Base-by-base conservation (phyloP, 2,329 filamentous ascomycete genomes). In the Ophiostoma ips region DNA sequence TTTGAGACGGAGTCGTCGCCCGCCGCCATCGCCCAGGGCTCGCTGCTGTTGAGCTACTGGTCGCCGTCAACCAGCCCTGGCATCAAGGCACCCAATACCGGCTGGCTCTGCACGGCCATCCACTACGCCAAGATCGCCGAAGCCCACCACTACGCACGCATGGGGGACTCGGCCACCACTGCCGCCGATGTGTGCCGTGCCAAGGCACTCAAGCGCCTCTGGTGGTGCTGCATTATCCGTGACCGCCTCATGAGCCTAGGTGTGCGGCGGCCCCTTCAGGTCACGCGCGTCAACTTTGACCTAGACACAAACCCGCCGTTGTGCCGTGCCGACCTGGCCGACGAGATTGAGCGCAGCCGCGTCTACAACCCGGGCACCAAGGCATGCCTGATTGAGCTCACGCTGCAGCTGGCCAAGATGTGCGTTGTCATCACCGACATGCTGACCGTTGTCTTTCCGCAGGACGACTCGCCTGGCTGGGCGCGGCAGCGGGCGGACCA, bases 221-320 rank as follows among this genome's bases (percentile, higher is more conserved):
- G 72, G 72, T 76, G 73, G 72, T 72, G 71, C 51, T 74, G 72
- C 52, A 63, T 76, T 37, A 63, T 76, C 5, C 69, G 73, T 11
- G 73, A 76, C 57, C 66, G 71, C 36, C 69, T 72, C 16, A 55
- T 76, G 24, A 65, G 68, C 4, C 62, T 77, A 9, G 68, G 71
- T 4, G 65, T 75, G 53, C 66, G 72, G n/a, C 66, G 71, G 11
- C 66, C 66, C 37, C 64, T 72, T n/a, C 71, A 75, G 52, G 68
- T 76, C 50, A 70, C 70, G 0, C 65, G 67, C 3, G 62, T 62
- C 0, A 67, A 71, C 51, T 71, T 74, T 52, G 66, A 72, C 52
- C 64, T 70, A 41, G 64, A 66, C 36, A 55, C 61, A 0, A 65
- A 62, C 50, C 58, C 56, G 19, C 66, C 49, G 15, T 45, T 57